These are phyloP conservation scores for Thalassiosira ordinaria DNA, from an alignment of 352 stramenopile genomes.

Conservation along the genomic window DNA sequence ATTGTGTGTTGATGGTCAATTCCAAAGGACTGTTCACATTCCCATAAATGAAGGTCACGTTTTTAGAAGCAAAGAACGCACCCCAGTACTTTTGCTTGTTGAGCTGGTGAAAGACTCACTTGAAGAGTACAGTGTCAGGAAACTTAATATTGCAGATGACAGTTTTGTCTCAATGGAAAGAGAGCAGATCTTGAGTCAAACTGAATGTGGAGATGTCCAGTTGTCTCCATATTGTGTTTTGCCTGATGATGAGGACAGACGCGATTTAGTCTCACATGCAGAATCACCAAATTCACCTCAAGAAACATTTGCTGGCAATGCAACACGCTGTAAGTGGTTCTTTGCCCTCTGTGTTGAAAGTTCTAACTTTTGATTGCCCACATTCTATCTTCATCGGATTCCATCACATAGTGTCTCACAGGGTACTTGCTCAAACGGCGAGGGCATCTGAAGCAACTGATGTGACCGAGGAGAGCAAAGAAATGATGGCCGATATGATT, in stretches of 20 bases:
- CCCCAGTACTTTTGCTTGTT: constrained; percentile 77
- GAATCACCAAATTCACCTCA: too few relatives aligned
- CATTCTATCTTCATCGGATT: background rate
- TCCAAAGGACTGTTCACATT: constrained; percentile 68
- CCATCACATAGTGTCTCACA: constrained; percentile 21
- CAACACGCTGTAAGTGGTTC: too few relatives aligned
- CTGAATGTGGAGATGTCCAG: too few relatives aligned
- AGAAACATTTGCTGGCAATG: too few relatives aligned
- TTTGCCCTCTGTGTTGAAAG: too few relatives aligned
- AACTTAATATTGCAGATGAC: too few relatives aligned
- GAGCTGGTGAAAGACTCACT: constrained; percentile 64
- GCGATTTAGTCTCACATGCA: too few relatives aligned
- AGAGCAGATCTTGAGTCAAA: too few relatives aligned
- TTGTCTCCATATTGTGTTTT: too few relatives aligned
- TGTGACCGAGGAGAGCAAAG: constrained; percentile 54
- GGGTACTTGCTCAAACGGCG: constrained; percentile 45
- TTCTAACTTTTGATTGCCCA: too few relatives aligned
- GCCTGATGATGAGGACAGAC: too few relatives aligned
- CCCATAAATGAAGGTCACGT: constrained; percentile 83
- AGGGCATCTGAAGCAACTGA: constrained; percentile 40
- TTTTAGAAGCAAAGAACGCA: constrained; percentile 85
- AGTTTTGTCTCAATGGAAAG: too few relatives aligned
- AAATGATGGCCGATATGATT: constrained; percentile 67
- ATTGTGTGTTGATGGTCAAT: constrained; percentile 34
- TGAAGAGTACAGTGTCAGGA: constrained; percentile 22